Percentiles rank a stretch among this genome's conserved stretches.
These are phyloP conservation scores for Arthrobotrys megalospora DNA, from an alignment of 2,329 filamentous ascomycete species.

Conservation along the genomic window DNA sequence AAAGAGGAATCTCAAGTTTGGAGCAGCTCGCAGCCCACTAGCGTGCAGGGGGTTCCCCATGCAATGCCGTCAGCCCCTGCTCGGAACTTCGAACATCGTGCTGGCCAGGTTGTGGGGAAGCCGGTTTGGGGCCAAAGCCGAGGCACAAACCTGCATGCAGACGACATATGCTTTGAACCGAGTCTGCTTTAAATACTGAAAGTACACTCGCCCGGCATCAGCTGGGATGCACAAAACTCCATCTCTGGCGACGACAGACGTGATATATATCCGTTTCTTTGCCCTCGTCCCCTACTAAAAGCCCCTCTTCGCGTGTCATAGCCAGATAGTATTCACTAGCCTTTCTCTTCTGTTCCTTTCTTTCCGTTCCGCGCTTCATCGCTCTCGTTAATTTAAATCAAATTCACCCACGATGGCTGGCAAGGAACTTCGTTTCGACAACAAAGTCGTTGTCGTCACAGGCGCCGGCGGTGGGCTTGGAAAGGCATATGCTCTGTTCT, in stretches of 20 bases:
- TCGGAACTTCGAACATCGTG: conserved; percentile 14
- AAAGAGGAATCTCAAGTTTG: conserved; percentile 22
- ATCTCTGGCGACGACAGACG: conserved; percentile 7
- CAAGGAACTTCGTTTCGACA: conserved; percentile 82
- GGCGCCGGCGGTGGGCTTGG: conserved; percentile 87
- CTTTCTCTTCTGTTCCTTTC: background rate
- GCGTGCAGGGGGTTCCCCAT: no score
- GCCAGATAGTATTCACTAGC: background rate
- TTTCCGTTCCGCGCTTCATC: background rate
- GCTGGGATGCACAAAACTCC: background rate
- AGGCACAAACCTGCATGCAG: conserved; percentile 51
- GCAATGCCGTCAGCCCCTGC: conserved; percentile 3
- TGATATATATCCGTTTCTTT: conserved; percentile 1
- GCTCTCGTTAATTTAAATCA: background rate
- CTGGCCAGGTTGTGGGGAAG: conserved; percentile 24
- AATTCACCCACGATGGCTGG: conserved; percentile 25
- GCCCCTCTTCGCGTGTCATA: background rate
- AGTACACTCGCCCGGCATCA: background rate
- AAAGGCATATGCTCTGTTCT: conserved; percentile 88
- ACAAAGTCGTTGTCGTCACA: conserved; percentile 89
- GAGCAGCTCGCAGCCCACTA: no score
- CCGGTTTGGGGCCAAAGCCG: conserved; percentile 38
- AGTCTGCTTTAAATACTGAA: conserved; percentile 28
- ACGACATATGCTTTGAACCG: conserved; percentile 30
- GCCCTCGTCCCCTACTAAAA: conserved; percentile 10